A percentile compares a stretch with the other conserved stretches of the same genome.
These are phyloP conservation scores for Penicillium pancosmium DNA, from an alignment of 495 filamentous ascomycete genomes.

Conservation along the genomic window DNA sequence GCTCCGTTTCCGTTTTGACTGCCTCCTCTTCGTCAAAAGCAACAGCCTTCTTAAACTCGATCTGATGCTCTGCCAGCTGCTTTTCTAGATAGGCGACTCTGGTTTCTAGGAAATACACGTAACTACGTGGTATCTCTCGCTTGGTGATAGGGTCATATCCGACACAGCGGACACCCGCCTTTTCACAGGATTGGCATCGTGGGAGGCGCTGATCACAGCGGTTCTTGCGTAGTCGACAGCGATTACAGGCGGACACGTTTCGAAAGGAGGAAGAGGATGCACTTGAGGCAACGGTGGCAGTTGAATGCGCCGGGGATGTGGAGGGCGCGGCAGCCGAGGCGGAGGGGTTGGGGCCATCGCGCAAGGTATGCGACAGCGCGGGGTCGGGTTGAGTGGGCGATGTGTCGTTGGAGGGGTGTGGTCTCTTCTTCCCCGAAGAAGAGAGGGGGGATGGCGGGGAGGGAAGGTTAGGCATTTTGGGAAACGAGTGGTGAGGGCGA, in stretches of 20 bases:
- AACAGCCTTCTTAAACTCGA: conserved; percentile 73
- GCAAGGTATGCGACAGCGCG: conserved; percentile 17
- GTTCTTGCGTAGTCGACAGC: conserved; percentile 90
- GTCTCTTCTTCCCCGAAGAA: conserved; percentile 45
- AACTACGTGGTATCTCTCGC: conserved; percentile 89
- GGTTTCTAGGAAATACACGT: conserved; percentile 92
- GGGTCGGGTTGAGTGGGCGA: conserved; percentile 25
- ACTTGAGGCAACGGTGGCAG: conserved; percentile 25
- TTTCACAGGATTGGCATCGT: conserved; percentile 87
- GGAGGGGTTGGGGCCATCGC: conserved; percentile 20
- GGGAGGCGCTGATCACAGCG: conserved; percentile 91
- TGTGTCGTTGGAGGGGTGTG: conserved; percentile 33
- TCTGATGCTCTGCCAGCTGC: conserved; percentile 68
- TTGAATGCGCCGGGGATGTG: conserved; percentile 23
- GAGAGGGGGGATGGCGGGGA: conserved; percentile 41
- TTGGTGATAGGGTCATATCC: conserved; percentile 97
- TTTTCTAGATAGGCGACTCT: conserved; percentile 81
- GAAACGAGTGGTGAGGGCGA: conserved; percentile 28
- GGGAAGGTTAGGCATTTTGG: conserved; percentile 44
- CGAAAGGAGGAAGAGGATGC: conserved; percentile 68
- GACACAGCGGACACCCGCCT: conserved; percentile 84
- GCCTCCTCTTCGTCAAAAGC: conserved; percentile 70
- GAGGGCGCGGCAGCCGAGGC: conserved; percentile 16
- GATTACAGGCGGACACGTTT: conserved; percentile 94
- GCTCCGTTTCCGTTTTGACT: conserved; percentile 39